phyloP scores from a whole-genome alignment of 2,329 filamentous ascomycete species.

The Phaeomoniella chlamydospora region DNA sequence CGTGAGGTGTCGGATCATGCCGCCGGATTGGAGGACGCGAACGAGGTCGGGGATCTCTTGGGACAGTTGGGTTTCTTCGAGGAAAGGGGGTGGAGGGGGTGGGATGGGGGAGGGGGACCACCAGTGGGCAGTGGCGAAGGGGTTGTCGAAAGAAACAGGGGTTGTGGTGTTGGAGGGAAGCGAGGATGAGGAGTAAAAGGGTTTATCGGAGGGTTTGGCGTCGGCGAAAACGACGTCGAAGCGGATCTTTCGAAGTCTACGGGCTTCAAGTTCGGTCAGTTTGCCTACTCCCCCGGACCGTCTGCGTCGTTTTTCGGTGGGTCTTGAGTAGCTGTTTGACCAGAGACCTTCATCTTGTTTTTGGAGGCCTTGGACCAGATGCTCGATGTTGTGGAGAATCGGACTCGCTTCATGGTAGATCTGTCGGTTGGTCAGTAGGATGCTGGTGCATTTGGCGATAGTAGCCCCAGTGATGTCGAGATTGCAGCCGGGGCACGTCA shows the following conservation, averaged over 20 bases:
- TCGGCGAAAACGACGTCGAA: not conserved
- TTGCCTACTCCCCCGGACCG: not conserved
- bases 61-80: not conserved
- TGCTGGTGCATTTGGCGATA: not conserved
- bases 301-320: not conserved
- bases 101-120: not conserved
- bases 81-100: not conserved
- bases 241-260: not conserved
- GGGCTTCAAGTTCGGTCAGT: not conserved
- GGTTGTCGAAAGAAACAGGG: no score
- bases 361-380: not conserved
- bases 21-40: not conserved
- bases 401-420: conserved; percentile 2
- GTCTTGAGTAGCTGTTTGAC: not conserved
- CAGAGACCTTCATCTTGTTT: not conserved
- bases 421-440: conserved; percentile 3
- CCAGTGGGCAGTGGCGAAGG: not conserved
- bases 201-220: not conserved
- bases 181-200: not conserved
- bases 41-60: not conserved
- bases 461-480: not conserved
- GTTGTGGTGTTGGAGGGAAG: not conserved
- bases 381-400: conserved; percentile 2
- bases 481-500: not conserved
- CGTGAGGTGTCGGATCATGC: not conserved